Percentiles rank a stretch among this genome's conserved stretches.
These are phyloP conservation scores for Aspergillus uvarum DNA, from an alignment of 2,329 filamentous ascomycete genomes.

Conservation along the genomic window DNA sequence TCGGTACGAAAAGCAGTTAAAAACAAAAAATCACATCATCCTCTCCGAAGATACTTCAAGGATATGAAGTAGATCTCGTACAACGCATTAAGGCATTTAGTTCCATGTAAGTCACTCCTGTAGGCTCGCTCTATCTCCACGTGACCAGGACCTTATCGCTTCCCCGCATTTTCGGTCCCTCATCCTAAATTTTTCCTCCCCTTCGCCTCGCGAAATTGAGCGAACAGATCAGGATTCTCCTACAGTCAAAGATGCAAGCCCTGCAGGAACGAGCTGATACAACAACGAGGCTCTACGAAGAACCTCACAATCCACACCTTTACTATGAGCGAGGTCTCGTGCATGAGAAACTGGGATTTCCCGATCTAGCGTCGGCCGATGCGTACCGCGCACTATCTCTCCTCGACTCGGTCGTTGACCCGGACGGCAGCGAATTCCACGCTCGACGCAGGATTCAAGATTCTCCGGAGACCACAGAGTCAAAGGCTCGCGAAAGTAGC, in stretches of 20 bases:
- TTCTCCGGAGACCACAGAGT: conserved; percentile 30
- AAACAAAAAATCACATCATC: not conserved
- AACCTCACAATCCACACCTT: conserved; percentile 43
- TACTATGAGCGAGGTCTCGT: conserved; percentile 61
- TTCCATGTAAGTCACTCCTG: too few relatives aligned
- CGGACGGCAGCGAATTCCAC: conserved; percentile 78
- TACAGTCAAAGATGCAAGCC: conserved; percentile 24
- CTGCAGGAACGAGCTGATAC: conserved; percentile 53
- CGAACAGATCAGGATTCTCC: not conserved
- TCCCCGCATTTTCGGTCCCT: conserved; percentile 5
- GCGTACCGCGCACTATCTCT: conserved; percentile 88
- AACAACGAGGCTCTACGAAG: conserved; percentile 47
- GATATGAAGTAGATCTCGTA: too few relatives aligned
- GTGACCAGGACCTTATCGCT: not conserved
- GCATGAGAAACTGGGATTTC: conserved; percentile 75
- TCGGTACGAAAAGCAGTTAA: not conserved
- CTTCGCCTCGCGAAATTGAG: not conserved
- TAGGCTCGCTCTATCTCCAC: conserved; percentile 1
- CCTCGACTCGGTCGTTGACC: conserved; percentile 72
- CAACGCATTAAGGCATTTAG: too few relatives aligned
- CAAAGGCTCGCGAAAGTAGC: not conserved
- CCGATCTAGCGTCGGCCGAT: conserved; percentile 85
- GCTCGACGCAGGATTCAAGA: conserved; percentile 52
- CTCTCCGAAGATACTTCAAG: not conserved
- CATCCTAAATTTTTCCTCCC: conserved; percentile 1